Conservation (phyloP, 257 asterid genomes). For the Linaria vulgaris region DNA sequence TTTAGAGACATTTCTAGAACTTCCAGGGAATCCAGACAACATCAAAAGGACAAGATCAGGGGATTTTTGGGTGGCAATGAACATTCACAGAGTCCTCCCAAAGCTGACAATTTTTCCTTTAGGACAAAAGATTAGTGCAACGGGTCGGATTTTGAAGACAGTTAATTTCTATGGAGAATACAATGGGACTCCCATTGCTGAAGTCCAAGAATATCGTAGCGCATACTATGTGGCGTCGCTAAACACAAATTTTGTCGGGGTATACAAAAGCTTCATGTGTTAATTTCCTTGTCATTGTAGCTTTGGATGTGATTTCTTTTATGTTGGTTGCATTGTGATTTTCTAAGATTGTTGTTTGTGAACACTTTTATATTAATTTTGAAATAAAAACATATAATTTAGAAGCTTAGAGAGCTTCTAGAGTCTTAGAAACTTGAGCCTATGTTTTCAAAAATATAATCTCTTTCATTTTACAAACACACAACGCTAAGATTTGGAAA, state of each 20-base stretch:
- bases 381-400: too few relatives aligned
- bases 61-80: constrained; percentile 48
- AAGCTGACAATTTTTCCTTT: constrained; percentile 23
- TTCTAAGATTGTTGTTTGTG: too few relatives aligned
- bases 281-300: too few relatives aligned
- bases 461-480: too few relatives aligned
- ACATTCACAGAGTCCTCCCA: constrained; percentile 31
- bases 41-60: constrained; percentile 28
- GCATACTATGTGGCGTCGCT: constrained; percentile 20
- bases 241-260: constrained; percentile 23
- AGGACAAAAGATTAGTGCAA: constrained; percentile 14
- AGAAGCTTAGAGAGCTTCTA: too few relatives aligned
- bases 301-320: too few relatives aligned
- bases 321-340: too few relatives aligned
- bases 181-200: constrained; percentile 20
- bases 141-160: constrained; percentile 26
- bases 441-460: too few relatives aligned
- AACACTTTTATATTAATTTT: too few relatives aligned
- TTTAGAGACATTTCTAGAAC: constrained; percentile 28
- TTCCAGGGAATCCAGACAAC: constrained; percentile 36
- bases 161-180: constrained; percentile 24
- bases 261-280: neutral
- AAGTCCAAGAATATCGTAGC: constrained; percentile 21
- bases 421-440: too few relatives aligned
- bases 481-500: too few relatives aligned